These are phyloP conservation scores for Globisporangium orthogonon DNA, from an alignment of 352 stramenopile species.

Conservation along the genomic window DNA sequence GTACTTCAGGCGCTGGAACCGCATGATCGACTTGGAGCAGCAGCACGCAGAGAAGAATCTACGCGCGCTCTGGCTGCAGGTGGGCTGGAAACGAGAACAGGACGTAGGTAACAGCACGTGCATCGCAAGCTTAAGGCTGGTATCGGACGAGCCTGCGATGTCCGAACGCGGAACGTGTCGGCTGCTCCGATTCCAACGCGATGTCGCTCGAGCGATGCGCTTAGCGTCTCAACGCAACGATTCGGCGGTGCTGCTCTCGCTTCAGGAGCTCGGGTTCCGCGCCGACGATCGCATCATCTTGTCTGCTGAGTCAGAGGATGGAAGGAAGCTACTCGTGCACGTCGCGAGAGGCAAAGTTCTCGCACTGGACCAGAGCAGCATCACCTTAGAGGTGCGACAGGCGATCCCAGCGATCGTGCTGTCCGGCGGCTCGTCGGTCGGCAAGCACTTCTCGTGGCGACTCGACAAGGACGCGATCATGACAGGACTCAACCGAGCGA, in stretches of 20 bases:
- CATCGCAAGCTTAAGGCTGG: slow-evolving; percentile 43
- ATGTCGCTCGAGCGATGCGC: slow-evolving; percentile 12
- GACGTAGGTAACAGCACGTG: slow-evolving; percentile 44
- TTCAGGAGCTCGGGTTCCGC: slow-evolving; percentile 52
- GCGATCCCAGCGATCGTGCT: slow-evolving; percentile 52
- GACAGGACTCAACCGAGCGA: slow-evolving; percentile 59
- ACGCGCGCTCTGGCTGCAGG: slow-evolving; percentile 59
- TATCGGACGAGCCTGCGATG: slow-evolving; percentile 29
- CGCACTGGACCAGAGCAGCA: slow-evolving; percentile 32
- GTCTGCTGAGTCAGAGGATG: slow-evolving; percentile 63
- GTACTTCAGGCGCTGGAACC: slow-evolving; percentile 76
- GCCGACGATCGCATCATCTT: slow-evolving; percentile 71
- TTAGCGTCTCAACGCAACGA: background rate
- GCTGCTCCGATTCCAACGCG: slow-evolving; percentile 43
- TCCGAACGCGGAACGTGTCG: slow-evolving; percentile 29
- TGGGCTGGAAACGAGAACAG: slow-evolving; percentile 49
- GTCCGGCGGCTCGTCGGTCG: slow-evolving; percentile 49
- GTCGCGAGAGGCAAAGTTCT: slow-evolving; percentile 44
- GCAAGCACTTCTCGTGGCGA: slow-evolving; percentile 55
- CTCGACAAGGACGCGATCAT: slow-evolving; percentile 72
- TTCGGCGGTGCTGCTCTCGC: slow-evolving; percentile 16
- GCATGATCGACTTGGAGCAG: slow-evolving; percentile 67
- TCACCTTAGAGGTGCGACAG: slow-evolving; percentile 55
- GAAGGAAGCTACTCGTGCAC: slow-evolving; percentile 56
- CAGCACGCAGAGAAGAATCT: slow-evolving; percentile 65